A percentile compares a stretch with the other conserved stretches of the same genome.
Evolutionary conservation across 306 rosid genomes (phyloP).

Genomic region (Vigna nakashimae): DNA sequence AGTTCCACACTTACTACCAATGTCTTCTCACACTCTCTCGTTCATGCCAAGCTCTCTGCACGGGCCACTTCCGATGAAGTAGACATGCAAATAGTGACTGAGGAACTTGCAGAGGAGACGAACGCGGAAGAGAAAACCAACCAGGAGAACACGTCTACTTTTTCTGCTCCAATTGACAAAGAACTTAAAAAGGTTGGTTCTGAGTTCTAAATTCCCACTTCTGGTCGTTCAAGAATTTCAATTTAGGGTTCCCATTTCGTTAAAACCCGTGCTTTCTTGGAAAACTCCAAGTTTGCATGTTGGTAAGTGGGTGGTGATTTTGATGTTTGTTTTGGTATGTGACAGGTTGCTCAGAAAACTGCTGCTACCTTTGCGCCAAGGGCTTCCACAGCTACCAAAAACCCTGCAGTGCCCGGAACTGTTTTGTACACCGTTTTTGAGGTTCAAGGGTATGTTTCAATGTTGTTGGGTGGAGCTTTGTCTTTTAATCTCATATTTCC

Average conservation of each 20-base stretch:
- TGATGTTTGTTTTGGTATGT: slow-evolving; percentile 3
- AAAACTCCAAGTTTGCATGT: slow-evolving; percentile 11
- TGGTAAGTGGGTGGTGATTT: slow-evolving; percentile 30
- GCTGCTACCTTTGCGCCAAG: slow-evolving; percentile 99
- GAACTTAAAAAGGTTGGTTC: slow-evolving; percentile 82
- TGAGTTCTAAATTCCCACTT: not conserved
- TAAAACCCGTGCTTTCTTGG: not conserved
- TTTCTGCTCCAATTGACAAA: slow-evolving; percentile 69
- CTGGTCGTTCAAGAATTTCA: not conserved
- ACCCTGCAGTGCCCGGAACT: slow-evolving; percentile 93
- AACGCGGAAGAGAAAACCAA: slow-evolving; percentile 38
- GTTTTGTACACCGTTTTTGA: slow-evolving; percentile 85
- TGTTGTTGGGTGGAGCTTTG: slow-evolving; percentile 88
- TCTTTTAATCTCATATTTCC: slow-evolving; percentile 94
- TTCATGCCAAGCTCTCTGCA: slow-evolving; percentile 46
- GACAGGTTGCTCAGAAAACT: slow-evolving; percentile 91
- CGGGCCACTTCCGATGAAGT: slow-evolving; percentile 71
- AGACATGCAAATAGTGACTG: slow-evolving; percentile 47
- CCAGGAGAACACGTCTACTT: slow-evolving; percentile 45
- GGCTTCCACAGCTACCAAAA: slow-evolving; percentile 85
- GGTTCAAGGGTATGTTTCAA: slow-evolving; percentile 90
- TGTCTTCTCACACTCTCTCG: slow-evolving; percentile 14
- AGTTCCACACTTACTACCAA: slow-evolving; percentile 15
- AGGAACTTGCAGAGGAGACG: slow-evolving; percentile 36
- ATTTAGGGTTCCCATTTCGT: slow-evolving; percentile 30